A percentile compares a stretch with the other conserved stretches of the same genome.
phyloP scores from a whole-genome alignment of 345 rosid genomes.

The Citrus medica region DNA sequence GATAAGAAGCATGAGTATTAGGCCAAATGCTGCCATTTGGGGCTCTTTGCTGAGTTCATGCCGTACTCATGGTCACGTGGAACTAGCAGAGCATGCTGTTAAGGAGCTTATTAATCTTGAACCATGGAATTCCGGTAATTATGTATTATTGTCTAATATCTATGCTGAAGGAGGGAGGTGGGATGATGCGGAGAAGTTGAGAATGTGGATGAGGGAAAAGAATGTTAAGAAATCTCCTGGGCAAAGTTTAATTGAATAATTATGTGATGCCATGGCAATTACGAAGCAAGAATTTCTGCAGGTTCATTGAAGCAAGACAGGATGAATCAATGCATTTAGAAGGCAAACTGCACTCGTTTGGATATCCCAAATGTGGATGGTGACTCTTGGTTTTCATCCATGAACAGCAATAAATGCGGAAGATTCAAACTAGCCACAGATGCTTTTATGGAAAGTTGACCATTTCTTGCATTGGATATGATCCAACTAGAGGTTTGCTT shows the following conservation, averaged over 20 bases:
- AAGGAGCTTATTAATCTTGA: constrained; percentile 54
- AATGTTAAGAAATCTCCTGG: constrained; percentile 45
- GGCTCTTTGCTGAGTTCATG: constrained; percentile 70
- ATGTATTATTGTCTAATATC: constrained; percentile 60
- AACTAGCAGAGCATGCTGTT: constrained; percentile 54
- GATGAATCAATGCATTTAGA: background rate
- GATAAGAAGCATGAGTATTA: constrained; percentile 42
- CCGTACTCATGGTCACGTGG: constrained; percentile 53
- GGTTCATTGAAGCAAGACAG: background rate
- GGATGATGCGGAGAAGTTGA: constrained; percentile 57
- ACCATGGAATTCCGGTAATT: constrained; percentile 69
- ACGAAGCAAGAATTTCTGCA: background rate
- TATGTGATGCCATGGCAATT: background rate
- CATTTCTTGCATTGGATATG: background rate
- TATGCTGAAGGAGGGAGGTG: constrained; percentile 72
- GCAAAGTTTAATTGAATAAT: constrained; percentile 29
- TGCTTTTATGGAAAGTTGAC: background rate
- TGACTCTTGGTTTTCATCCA: background rate
- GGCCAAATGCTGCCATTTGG: constrained; percentile 60
- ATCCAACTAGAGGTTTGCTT: too few relatives aligned
- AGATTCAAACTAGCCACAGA: background rate
- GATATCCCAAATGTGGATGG: background rate
- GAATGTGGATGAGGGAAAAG: constrained; percentile 50
- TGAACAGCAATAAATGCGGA: background rate
- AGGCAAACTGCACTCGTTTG: background rate